Conservation (phyloP, 2,329 filamentous ascomycete species). For the Neonectria punicea region DNA sequence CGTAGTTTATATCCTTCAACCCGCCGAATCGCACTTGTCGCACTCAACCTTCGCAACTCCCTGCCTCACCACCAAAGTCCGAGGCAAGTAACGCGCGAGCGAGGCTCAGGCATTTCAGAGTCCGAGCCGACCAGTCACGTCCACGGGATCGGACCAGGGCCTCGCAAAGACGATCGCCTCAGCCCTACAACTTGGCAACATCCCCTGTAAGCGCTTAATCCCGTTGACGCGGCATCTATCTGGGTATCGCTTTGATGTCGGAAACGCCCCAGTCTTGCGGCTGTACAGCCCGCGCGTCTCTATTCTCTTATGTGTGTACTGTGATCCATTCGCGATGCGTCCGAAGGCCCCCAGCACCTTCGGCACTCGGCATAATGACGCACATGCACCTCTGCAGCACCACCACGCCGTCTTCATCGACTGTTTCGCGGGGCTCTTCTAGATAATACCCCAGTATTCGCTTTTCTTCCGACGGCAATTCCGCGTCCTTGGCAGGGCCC, state of each 20-base stretch:
- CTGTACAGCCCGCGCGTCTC: background rate
- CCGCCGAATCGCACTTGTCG: background rate
- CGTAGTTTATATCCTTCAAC: conserved; percentile 5
- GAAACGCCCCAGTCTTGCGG: conserved; percentile 5
- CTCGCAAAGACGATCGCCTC: background rate
- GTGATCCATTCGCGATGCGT: conserved; percentile 23
- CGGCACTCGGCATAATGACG: conserved; percentile 5
- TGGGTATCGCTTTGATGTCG: background rate
- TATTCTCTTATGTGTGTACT: background rate
- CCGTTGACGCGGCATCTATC: background rate
- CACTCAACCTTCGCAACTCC: background rate
- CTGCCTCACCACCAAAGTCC: background rate
- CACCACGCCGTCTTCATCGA: background rate
- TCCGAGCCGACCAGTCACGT: conserved; percentile 23
- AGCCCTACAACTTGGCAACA: background rate
- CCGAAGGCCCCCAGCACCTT: background rate
- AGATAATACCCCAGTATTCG: conserved; percentile 35
- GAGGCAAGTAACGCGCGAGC: background rate
- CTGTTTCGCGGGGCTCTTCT: background rate
- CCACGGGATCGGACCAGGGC: background rate
- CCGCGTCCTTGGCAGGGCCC: background rate
- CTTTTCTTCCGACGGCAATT: conserved; percentile 28
- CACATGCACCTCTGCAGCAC: conserved; percentile 4
- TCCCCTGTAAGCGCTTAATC: background rate
- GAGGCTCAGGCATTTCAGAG: conserved; percentile 13